Percentiles rank a stretch among this genome's conserved stretches.
Evolutionary conservation across 495 filamentous ascomycete species (phyloP).

Genomic region (Cetradonia linearis): DNA sequence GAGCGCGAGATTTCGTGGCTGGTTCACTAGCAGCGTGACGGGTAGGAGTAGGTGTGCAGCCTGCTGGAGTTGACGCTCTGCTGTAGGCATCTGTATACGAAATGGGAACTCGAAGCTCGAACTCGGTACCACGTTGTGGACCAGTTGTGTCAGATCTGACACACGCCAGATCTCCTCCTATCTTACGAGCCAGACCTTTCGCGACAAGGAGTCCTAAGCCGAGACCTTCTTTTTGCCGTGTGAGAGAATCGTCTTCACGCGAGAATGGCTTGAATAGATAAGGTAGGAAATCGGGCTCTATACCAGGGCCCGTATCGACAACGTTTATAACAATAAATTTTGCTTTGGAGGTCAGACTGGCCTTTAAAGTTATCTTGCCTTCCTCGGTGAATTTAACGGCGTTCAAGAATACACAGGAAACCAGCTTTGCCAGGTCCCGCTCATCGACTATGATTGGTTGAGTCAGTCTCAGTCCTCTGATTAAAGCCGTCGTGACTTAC

Average conservation of each 20-base stretch:
- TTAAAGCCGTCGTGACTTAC: constrained; percentile 24
- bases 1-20: constrained; percentile 4
- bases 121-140: constrained; percentile 59
- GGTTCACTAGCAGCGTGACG: constrained; percentile 16
- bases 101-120: constrained; percentile 60
- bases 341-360: constrained; percentile 39
- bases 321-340: constrained; percentile 53
- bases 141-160: constrained; percentile 59
- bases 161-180: constrained; percentile 64
- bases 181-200: constrained; percentile 63
- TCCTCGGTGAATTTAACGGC: constrained; percentile 72
- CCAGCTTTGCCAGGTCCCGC: constrained; percentile 60
- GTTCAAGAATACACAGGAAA: constrained; percentile 66
- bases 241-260: constrained; percentile 62
- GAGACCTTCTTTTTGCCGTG: constrained; percentile 60
- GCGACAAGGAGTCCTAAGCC: constrained; percentile 68
- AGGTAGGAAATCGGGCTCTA: constrained; percentile 57
- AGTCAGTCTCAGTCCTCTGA: neutral
- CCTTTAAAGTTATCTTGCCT: constrained; percentile 53
- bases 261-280: constrained; percentile 69
- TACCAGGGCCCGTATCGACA: constrained; percentile 62
- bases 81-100: constrained; percentile 39
- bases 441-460: constrained; percentile 43
- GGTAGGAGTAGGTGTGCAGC: constrained; percentile 22
- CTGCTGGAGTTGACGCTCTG: constrained; percentile 37